These are phyloP conservation scores for Sporothrix mexicana DNA, from an alignment of 2,329 filamentous ascomycete species.

Conservation along the genomic window DNA sequence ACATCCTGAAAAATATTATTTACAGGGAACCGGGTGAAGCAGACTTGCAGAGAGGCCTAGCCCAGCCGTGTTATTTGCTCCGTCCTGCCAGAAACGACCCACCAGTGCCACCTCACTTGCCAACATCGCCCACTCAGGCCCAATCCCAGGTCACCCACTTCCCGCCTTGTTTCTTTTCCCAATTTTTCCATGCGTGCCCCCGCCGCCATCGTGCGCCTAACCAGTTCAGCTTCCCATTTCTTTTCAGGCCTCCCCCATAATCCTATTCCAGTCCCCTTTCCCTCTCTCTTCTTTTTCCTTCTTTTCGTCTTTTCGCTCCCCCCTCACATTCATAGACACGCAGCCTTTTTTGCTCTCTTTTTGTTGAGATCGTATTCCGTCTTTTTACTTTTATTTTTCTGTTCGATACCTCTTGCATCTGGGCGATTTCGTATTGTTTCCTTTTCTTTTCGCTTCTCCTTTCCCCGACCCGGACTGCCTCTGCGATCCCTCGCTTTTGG, in stretches of 20 bases:
- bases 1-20: not conserved
- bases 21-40: not conserved
- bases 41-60: not conserved
- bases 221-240: constrained; percentile 32
- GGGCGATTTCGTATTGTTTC: not conserved
- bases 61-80: constrained; percentile 17
- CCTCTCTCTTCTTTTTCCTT: constrained; percentile 14
- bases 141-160: constrained; percentile 20
- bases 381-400: not conserved
- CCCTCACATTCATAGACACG: not conserved
- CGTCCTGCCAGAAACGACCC: constrained; percentile 16
- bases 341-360: constrained; percentile 19
- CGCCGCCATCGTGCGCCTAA: constrained; percentile 20
- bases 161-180: constrained; percentile 17
- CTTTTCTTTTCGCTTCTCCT: not conserved
- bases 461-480: constrained; percentile 31
- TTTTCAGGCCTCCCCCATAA: constrained; percentile 36
- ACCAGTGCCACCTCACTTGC: constrained; percentile 28
- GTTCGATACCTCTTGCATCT: not conserved
- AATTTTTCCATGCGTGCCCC: constrained; percentile 8
- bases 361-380: constrained; percentile 7
- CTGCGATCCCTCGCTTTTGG: not conserved
- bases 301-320: not conserved
- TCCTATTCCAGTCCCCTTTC: constrained; percentile 7
- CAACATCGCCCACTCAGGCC: constrained; percentile 27